Evolutionary conservation across 2,329 filamentous ascomycete genomes (phyloP).

Genomic region (Pseudogymnoascus destructans): DNA sequence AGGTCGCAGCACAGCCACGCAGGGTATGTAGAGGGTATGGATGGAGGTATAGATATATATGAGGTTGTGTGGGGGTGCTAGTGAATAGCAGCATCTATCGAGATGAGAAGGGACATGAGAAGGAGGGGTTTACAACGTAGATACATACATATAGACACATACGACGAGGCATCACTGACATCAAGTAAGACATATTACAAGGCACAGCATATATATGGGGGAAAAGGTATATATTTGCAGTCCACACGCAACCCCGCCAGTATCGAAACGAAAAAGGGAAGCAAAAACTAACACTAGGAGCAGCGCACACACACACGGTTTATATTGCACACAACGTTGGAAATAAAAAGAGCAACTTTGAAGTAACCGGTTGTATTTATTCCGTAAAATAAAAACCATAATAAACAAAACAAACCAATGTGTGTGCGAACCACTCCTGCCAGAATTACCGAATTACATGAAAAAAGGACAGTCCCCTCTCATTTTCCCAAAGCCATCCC

Average conservation of each 20-base stretch:
- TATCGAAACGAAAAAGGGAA: background rate
- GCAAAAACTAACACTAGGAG: background rate
- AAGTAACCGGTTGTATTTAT: background rate
- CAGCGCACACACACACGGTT: background rate
- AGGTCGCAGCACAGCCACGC: too few relatives aligned
- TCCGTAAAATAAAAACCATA: background rate
- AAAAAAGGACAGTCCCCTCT: background rate
- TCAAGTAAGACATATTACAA: background rate
- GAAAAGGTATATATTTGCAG: background rate
- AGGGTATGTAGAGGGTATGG: too few relatives aligned
- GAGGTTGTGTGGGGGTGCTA: too few relatives aligned
- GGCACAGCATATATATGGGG: background rate
- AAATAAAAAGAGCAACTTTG: background rate
- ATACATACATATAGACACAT: background rate
- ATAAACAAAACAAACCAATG: background rate
- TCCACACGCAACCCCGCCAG: background rate
- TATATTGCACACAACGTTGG: background rate
- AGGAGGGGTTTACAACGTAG: too few relatives aligned
- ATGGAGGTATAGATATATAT: background rate
- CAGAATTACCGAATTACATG: background rate
- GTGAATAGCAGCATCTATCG: too few relatives aligned
- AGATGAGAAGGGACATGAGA: too few relatives aligned
- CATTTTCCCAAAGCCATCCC: conserved; percentile 1
- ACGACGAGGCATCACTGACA: background rate
- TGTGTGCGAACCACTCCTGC: background rate